Conservation (phyloP, 2,329 filamentous ascomycete genomes). For the Ophidiomyces ophidiicola region DNA sequence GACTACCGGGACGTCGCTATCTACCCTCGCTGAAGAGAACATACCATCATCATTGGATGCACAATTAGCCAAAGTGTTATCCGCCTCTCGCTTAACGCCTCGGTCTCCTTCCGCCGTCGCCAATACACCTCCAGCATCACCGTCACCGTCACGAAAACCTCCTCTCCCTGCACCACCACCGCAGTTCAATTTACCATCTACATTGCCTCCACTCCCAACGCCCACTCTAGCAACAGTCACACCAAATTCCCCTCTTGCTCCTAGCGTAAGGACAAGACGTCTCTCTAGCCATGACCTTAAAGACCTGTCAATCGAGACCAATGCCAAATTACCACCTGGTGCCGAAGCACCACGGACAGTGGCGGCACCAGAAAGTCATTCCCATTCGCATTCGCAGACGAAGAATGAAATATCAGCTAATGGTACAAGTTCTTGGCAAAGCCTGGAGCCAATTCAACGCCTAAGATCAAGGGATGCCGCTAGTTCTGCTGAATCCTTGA, state of each 20-base stretch:
- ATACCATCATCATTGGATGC: slow-evolving; percentile 28
- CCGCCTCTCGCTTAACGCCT: slow-evolving; percentile 22
- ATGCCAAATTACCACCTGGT: slow-evolving; percentile 21
- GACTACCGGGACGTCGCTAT: slow-evolving; percentile 54
- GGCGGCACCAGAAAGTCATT: slow-evolving; percentile 15
- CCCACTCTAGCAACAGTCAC: slow-evolving; percentile 17
- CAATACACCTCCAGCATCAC: slow-evolving; percentile 27
- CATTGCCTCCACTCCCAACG: slow-evolving; percentile 16
- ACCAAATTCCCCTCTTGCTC: slow-evolving; percentile 27
- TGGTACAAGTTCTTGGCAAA: slow-evolving; percentile 13
- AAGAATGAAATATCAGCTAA: slow-evolving; percentile 21
- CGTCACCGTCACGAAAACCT: slow-evolving; percentile 17
- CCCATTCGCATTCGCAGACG: too few relatives aligned
- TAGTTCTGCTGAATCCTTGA: slow-evolving; percentile 26
- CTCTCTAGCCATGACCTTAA: slow-evolving; percentile 69
- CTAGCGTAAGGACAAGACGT: slow-evolving; percentile 59
- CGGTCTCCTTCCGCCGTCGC: slow-evolving; percentile 9
- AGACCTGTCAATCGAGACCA: slow-evolving; percentile 81
- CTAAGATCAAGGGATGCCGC: slow-evolving; percentile 4
- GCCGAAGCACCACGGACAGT: slow-evolving; percentile 21
- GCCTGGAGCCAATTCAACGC: slow-evolving; percentile 15
- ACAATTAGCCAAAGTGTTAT: slow-evolving; percentile 25
- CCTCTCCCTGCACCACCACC: slow-evolving; percentile 13
- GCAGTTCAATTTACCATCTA: slow-evolving; percentile 15
- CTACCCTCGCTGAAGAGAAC: slow-evolving; percentile 57